phyloP scores from a whole-genome alignment of 164 flowering plant genomes.

The Tetrastigma voinierianum region DNA sequence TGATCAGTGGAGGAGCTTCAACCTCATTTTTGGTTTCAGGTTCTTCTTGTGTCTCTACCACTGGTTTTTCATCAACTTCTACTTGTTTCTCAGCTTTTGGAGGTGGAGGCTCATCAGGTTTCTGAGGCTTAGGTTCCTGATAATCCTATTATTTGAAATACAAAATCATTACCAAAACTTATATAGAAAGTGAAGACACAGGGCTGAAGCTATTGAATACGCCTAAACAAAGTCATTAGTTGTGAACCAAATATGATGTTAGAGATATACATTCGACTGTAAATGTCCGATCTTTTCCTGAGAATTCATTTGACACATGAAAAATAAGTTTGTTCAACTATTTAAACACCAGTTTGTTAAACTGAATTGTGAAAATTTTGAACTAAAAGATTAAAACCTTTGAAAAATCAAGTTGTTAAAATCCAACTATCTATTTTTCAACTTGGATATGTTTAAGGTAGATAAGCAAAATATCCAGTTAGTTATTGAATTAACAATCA shows the following conservation, averaged over 20 bases:
- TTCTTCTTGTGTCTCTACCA: conserved; percentile 45
- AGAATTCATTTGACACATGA: too few species aligned
- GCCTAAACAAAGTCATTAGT: too few species aligned
- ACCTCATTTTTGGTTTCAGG: conserved; percentile 36
- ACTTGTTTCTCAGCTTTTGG: conserved; percentile 36
- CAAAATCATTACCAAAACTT: neutral
- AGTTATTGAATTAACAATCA: neutral
- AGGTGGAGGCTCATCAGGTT: conserved; percentile 42
- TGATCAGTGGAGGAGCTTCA: conserved; percentile 41
- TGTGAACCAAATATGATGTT: too few species aligned
- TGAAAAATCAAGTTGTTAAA: neutral
- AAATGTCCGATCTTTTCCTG: too few species aligned
- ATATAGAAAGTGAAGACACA: neutral
- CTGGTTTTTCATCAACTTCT: conserved; percentile 35
- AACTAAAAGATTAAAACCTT: neutral
- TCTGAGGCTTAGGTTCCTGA: conserved; percentile 36
- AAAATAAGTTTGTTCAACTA: too few species aligned
- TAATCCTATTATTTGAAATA: conserved; percentile 43
- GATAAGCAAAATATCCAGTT: neutral
- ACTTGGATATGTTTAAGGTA: neutral
- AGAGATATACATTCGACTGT: too few species aligned
- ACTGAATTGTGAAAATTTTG: neutral
- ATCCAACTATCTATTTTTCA: neutral
- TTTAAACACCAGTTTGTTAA: too few species aligned
- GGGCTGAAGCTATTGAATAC: too few species aligned